Conservation (phyloP, 176 grass and related monocot species). For the Juncus inflexus region DNA sequence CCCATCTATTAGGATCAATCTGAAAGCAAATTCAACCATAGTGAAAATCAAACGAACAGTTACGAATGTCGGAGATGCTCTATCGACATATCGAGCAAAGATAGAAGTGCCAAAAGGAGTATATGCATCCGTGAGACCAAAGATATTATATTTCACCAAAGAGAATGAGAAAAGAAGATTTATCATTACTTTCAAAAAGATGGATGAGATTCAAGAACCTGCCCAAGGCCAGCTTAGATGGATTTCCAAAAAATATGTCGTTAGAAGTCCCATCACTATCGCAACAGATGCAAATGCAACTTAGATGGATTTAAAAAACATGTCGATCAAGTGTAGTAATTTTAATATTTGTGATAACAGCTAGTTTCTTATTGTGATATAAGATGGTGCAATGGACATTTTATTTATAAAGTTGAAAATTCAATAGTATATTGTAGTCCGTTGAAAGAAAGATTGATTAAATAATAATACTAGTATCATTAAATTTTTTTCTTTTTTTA, state of each 20-base stretch:
- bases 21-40: not conserved
- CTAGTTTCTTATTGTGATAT: too few species aligned
- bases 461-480: too few species aligned
- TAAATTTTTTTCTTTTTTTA: too few species aligned
- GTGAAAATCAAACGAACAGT: constrained; percentile 5
- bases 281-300: not conserved
- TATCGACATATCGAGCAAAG: not conserved
- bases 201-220: not conserved
- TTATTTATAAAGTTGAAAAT: too few species aligned
- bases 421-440: too few species aligned
- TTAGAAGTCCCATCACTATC: constrained; percentile 12
- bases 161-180: constrained; percentile 21
- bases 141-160: not conserved
- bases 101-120: constrained; percentile 1
- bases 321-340: too few species aligned
- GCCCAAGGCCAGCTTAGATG: constrained; percentile 8
- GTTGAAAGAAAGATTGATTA: too few species aligned
- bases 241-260: constrained; percentile 11
- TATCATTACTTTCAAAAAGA: not conserved
- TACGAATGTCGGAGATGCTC: constrained; percentile 11
- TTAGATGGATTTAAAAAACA: too few species aligned
- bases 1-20: not conserved
- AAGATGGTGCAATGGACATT: too few species aligned
- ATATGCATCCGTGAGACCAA: not conserved
- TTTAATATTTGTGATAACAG: too few species aligned